Evolutionary conservation across 2,329 filamentous ascomycete species (phyloP).

Genomic region (Hortaea werneckii): DNA sequence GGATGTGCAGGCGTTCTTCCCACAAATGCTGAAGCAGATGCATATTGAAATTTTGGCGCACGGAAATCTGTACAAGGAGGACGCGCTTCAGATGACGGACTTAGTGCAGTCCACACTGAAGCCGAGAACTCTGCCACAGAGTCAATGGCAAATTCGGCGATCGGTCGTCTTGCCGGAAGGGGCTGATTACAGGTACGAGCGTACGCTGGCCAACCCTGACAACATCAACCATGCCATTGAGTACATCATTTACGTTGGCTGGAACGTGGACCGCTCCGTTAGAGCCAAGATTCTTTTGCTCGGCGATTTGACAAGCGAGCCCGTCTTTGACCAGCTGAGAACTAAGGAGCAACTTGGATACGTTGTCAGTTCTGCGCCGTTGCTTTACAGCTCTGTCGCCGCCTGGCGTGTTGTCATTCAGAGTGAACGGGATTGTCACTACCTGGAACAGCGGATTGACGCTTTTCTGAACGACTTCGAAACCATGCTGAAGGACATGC

Average conservation of each 20-base stretch:
- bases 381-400: constrained; percentile 60
- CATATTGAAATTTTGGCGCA: constrained; percentile 83
- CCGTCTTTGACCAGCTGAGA: constrained; percentile 84
- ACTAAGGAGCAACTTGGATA: constrained; percentile 98
- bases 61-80: constrained; percentile 89
- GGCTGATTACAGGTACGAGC: constrained; percentile 74
- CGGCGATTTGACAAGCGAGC: constrained; percentile 85
- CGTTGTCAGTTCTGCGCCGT: constrained; percentile 77
- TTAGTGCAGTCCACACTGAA: constrained; percentile 70
- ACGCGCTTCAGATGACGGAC: constrained; percentile 75
- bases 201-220: constrained; percentile 69
- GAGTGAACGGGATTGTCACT: constrained; percentile 75
- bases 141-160: constrained; percentile 70
- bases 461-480: constrained; percentile 64
- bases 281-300: constrained; percentile 72
- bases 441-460: constrained; percentile 80
- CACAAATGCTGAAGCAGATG: constrained; percentile 69
- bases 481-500: constrained; percentile 62
- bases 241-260: constrained; percentile 35
- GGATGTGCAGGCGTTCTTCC: constrained; percentile 67
- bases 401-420: constrained; percentile 88
- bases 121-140: constrained; percentile 60
- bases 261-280: constrained; percentile 49
- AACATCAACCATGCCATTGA: constrained; percentile 59
- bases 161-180: constrained; percentile 69